Percentiles rank a stretch among this genome's conserved stretches.
phyloP scores from a whole-genome alignment of 78 protist species.

The Neovahlkampfia damariscottae region DNA sequence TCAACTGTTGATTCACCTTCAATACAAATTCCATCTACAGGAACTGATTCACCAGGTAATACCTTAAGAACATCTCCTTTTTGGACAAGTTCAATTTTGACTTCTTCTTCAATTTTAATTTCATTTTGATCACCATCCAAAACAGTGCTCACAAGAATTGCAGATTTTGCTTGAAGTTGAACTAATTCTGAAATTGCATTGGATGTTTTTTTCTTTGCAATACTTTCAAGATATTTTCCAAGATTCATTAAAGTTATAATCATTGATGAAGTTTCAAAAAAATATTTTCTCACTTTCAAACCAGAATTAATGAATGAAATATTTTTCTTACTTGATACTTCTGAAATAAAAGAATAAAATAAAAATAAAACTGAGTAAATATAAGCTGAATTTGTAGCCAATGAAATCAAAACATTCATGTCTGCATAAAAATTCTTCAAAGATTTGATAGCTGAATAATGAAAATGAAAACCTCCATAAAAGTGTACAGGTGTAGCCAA shows the following conservation, averaged over 20 bases:
- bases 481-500: neutral
- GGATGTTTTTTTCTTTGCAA: slow-evolving; percentile 74
- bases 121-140: neutral
- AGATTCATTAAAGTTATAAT: slow-evolving; percentile 71
- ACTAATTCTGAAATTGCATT: slow-evolving; percentile 55
- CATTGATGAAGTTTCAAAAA: slow-evolving; percentile 40
- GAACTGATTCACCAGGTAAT: slow-evolving; percentile 48
- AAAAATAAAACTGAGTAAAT: neutral
- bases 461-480: neutral
- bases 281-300: slow-evolving; percentile 22
- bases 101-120: neutral
- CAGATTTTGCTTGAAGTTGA: slow-evolving; percentile 33
- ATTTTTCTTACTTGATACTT: too few relatives aligned
- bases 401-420: neutral
- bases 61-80: slow-evolving; percentile 70
- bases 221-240: slow-evolving; percentile 72
- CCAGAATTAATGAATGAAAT: neutral
- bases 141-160: too few relatives aligned
- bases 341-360: too few relatives aligned
- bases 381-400: neutral
- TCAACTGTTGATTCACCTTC: slow-evolving; percentile 49
- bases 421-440: neutral
- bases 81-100: slow-evolving; percentile 3
- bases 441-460: neutral
- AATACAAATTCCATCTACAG: slow-evolving; percentile 58